Percentiles rank a stretch among this genome's conserved stretches.
These are phyloP conservation scores for Tulasnella sp. DNA, from an alignment of 768 basidiomycete genomes.

Conservation along the genomic window DNA sequence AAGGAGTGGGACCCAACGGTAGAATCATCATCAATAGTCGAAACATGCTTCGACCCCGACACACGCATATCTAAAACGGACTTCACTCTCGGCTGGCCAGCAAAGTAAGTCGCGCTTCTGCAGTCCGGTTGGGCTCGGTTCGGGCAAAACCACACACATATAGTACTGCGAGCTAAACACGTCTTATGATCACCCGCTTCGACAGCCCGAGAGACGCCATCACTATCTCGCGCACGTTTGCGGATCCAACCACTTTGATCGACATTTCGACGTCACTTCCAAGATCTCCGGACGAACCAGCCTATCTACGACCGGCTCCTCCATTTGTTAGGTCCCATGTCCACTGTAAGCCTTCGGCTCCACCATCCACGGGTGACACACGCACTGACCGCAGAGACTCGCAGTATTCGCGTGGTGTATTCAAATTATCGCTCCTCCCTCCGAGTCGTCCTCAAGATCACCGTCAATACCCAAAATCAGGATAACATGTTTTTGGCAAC, in stretches of 20 bases:
- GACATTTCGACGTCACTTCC: conserved; percentile 93
- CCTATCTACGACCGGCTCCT: conserved; percentile 85
- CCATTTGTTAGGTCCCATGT: conserved; percentile 90
- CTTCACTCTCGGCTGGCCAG: conserved; percentile 93
- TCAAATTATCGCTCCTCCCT: conserved; percentile 54
- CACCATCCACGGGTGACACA: background rate
- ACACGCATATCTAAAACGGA: conserved; percentile 87
- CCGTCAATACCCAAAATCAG: conserved; percentile 52
- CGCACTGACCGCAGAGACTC: background rate
- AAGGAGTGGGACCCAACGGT: conserved; percentile 95
- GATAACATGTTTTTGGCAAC: conserved; percentile 92
- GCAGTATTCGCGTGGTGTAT: conserved; percentile 90
- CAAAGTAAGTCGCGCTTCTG: conserved; percentile 60
- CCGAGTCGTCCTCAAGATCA: conserved; percentile 33
- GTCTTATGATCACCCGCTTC: conserved; percentile 9
- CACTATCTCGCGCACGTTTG: conserved; percentile 82
- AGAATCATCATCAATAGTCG: conserved; percentile 73
- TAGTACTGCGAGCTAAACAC: background rate
- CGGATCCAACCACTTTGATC: conserved; percentile 76
- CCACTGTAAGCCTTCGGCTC: conserved; percentile 49
- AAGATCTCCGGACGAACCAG: conserved; percentile 83
- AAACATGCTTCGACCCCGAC: conserved; percentile 71
- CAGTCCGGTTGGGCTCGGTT: background rate
- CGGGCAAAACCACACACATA: too few relatives aligned
- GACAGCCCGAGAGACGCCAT: conserved; percentile 86